Conservation (phyloP, 345 rosid species). For the Noccaea caerulescens region DNA sequence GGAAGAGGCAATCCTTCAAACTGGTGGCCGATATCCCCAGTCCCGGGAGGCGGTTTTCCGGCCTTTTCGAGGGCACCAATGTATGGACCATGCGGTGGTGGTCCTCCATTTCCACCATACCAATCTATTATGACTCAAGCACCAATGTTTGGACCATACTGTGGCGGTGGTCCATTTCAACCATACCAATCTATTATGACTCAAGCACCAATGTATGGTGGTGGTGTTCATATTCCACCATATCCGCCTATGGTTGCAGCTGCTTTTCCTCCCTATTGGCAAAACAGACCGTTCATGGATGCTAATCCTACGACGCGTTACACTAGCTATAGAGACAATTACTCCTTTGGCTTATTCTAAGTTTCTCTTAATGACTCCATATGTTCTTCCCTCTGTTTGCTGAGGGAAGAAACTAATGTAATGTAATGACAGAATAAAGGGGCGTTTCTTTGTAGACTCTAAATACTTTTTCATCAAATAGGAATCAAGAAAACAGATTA, state of each 20-base stretch:
- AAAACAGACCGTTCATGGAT: slow-evolving; percentile 19
- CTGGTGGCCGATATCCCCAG: slow-evolving; percentile 11
- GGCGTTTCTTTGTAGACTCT: slow-evolving; percentile 7
- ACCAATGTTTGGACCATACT: slow-evolving; percentile 10
- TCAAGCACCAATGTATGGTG: neutral
- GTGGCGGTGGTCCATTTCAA: slow-evolving; percentile 22
- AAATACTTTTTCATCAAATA: neutral
- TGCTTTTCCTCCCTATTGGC: slow-evolving; percentile 10
- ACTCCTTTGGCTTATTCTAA: slow-evolving; percentile 22
- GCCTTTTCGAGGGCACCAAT: slow-evolving; percentile 1
- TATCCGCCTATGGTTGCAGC: slow-evolving; percentile 38
- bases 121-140: slow-evolving; percentile 17
- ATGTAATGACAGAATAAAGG: neutral
- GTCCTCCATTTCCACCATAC: slow-evolving; percentile 27
- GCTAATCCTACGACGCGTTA: slow-evolving; percentile 34
- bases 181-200: slow-evolving; percentile 27
- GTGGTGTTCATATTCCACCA: slow-evolving; percentile 32
- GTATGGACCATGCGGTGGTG: slow-evolving; percentile 23
- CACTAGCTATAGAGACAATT: slow-evolving; percentile 41
- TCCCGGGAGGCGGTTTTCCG: slow-evolving; percentile 21
- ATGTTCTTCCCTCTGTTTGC: slow-evolving; percentile 19
- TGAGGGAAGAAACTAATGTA: slow-evolving; percentile 6
- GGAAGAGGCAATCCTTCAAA: slow-evolving; percentile 10
- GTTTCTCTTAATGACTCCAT: neutral
- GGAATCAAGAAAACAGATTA: neutral